These are phyloP conservation scores for Nitzschia palea DNA, from an alignment of 108 stramenopile species.

Conservation along the genomic window DNA sequence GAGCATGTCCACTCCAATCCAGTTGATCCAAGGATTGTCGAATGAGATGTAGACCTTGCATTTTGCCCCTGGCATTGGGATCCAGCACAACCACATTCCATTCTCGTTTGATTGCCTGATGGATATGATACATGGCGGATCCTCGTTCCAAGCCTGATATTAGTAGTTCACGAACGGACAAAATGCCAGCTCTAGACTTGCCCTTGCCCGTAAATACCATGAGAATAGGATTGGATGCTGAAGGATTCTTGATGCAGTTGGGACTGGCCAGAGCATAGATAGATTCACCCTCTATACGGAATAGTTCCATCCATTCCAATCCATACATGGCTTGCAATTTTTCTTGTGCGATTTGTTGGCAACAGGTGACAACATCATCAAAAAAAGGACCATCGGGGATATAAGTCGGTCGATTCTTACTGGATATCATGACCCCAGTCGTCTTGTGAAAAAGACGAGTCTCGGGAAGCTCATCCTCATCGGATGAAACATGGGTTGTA, in stretches of 20 bases:
- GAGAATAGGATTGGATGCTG: slow-evolving; percentile 10
- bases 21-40: slow-evolving; percentile 20
- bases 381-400: slow-evolving; percentile 45
- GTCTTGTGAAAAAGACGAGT: slow-evolving; percentile 14
- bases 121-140: slow-evolving; percentile 38
- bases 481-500: background rate
- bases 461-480: background rate
- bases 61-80: slow-evolving; percentile 61
- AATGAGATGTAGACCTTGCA: slow-evolving; percentile 35
- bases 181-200: slow-evolving; percentile 48
- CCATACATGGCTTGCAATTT: slow-evolving; percentile 22
- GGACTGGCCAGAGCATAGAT: slow-evolving; percentile 12
- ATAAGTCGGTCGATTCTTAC: slow-evolving; percentile 31
- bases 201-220: slow-evolving; percentile 51
- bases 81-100: slow-evolving; percentile 47
- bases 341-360: slow-evolving; percentile 47
- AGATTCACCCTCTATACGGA: slow-evolving; percentile 12
- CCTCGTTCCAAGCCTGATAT: slow-evolving; percentile 49
- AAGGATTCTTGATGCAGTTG: background rate
- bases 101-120: slow-evolving; percentile 38
- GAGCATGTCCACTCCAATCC: background rate
- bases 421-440: slow-evolving; percentile 29
- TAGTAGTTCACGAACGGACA: slow-evolving; percentile 43
- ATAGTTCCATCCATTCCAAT: slow-evolving; percentile 41
- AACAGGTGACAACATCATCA: slow-evolving; percentile 37